phyloP scores from a whole-genome alignment of 2,329 filamentous ascomycete genomes.

The Colletotrichum orchidophilum region DNA sequence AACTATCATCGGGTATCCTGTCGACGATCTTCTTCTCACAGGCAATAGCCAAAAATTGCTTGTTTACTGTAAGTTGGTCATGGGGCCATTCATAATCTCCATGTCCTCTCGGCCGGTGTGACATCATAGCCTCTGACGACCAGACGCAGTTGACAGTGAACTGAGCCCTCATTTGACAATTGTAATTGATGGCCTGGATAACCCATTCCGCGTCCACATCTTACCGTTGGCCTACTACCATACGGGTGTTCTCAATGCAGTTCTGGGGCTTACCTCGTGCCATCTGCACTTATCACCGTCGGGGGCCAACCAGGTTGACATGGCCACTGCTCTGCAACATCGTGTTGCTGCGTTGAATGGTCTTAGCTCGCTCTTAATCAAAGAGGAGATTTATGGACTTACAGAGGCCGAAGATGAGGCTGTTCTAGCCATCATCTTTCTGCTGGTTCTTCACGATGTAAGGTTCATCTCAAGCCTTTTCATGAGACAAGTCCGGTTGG shows the following conservation, averaged over 20 bases:
- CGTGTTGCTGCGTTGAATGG: slow-evolving; percentile 37
- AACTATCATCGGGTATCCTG: background rate
- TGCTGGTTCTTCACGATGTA: slow-evolving; percentile 41
- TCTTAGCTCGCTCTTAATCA: slow-evolving; percentile 35
- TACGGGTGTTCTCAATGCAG: slow-evolving; percentile 39
- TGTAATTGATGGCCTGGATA: slow-evolving; percentile 32
- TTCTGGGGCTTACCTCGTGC: slow-evolving; percentile 40
- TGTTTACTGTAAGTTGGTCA: background rate
- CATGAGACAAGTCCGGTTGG: background rate
- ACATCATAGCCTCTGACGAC: background rate
- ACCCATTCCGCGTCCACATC: slow-evolving; percentile 38
- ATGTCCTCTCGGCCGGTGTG: background rate
- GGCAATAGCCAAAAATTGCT: background rate
- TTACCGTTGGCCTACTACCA: slow-evolving; percentile 39
- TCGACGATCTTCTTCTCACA: background rate
- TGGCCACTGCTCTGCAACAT: slow-evolving; percentile 35
- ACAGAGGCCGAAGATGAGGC: slow-evolving; percentile 36
- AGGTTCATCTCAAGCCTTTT: background rate
- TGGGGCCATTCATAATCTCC: background rate
- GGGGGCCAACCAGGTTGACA: slow-evolving; percentile 13
- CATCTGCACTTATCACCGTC: slow-evolving; percentile 37
- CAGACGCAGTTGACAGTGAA: slow-evolving; percentile 34
- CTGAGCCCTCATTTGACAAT: slow-evolving; percentile 37
- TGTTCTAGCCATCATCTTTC: slow-evolving; percentile 38
- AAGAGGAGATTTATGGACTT: slow-evolving; percentile 34